These are phyloP conservation scores for Purshia tridentata DNA, from an alignment of 306 rosid genomes.

Conservation along the genomic window DNA sequence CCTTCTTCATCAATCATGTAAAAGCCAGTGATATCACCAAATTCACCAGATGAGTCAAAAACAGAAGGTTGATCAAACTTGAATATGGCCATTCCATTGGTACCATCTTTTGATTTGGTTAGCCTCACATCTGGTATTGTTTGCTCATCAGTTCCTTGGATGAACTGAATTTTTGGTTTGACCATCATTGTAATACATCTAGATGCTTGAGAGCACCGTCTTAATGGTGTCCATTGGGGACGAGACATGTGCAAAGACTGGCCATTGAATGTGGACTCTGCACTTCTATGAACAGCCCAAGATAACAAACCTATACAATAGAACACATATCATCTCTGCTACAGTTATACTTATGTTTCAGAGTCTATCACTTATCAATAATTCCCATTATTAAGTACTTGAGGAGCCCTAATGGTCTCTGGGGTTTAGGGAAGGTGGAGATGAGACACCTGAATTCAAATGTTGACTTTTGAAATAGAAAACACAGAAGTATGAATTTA, in stretches of 20 bases:
- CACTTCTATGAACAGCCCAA: conserved; percentile 42
- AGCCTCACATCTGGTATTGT: conserved; percentile 90
- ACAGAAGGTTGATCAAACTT: conserved; percentile 91
- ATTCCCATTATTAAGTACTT: neutral
- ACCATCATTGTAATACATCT: conserved; percentile 54
- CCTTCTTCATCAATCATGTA: conserved; percentile 99
- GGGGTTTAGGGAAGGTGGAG: neutral
- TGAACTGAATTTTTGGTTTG: conserved; percentile 79
- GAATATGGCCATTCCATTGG: conserved; percentile 93
- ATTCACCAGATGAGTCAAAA: conserved; percentile 91
- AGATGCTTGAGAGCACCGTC: conserved; percentile 18
- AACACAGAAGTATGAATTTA: neutral
- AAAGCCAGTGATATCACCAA: conserved; percentile 94
- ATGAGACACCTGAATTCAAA: neutral
- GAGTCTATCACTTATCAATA: neutral
- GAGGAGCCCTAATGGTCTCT: neutral
- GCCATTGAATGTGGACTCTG: conserved; percentile 65
- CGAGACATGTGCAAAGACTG: conserved; percentile 42
- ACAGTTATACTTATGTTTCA: neutral
- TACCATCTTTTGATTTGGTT: conserved; percentile 91
- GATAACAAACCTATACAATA: conserved; percentile 41
- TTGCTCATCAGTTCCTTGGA: conserved; percentile 96
- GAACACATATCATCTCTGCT: conserved; percentile 1
- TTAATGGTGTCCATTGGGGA: conserved; percentile 35
- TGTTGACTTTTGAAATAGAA: neutral